Percentiles rank a stretch among this genome's conserved stretches.
Conservation (phyloP, 208 protist genomes). For the Entamoeba dispar region DNA sequence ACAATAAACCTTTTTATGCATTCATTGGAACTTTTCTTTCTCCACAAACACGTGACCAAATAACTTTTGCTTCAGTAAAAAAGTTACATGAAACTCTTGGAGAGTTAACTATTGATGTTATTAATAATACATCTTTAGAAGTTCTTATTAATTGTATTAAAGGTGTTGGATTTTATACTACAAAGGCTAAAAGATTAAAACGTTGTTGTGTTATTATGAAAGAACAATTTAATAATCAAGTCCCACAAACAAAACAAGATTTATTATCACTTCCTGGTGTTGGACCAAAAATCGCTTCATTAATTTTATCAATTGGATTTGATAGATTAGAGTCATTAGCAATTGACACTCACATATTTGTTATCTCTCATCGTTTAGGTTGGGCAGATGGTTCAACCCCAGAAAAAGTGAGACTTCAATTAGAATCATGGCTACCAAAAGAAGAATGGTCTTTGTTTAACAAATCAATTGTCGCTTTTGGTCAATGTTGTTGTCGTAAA, state of each 20-base stretch:
- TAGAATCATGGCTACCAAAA: background rate
- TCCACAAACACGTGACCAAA: background rate
- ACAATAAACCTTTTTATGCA: background rate
- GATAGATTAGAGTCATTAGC: background rate
- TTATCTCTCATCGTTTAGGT: background rate
- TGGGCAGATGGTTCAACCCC: background rate
- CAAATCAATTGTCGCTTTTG: background rate
- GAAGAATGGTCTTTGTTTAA: background rate
- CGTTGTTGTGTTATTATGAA: background rate
- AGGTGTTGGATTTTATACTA: background rate
- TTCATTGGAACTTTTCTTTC: background rate
- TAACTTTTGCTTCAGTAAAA: background rate
- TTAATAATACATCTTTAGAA: background rate
- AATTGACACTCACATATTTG: background rate
- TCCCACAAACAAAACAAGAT: background rate
- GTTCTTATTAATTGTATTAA: background rate
- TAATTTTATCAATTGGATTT: background rate
- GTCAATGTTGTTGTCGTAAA: background rate
- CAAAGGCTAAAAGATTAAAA: background rate
- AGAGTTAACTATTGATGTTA: background rate
- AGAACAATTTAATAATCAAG: background rate
- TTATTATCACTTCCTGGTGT: background rate
- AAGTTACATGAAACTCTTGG: background rate
- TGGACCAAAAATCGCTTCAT: background rate
- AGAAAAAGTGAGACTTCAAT: background rate